A percentile compares a stretch with the other conserved stretches of the same genome.
Evolutionary conservation across 2,329 filamentous ascomycete species (phyloP).

Genomic region (Fusarium setosum): DNA sequence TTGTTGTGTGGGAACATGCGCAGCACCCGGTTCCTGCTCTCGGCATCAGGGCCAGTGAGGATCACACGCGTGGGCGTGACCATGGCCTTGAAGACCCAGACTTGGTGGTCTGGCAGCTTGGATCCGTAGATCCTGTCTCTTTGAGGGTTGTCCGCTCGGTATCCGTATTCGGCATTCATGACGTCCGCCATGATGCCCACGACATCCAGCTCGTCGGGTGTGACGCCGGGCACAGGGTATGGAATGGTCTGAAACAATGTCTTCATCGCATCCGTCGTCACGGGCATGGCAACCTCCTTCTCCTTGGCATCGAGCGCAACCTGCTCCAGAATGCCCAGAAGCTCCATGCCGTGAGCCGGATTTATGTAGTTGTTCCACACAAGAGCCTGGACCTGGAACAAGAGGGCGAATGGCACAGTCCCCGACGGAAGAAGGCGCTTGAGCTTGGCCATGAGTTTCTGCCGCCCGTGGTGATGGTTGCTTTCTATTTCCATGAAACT

Average conservation of each 20-base stretch:
- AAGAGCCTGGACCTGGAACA: conserved; percentile 73
- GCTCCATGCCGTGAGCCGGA: conserved; percentile 59
- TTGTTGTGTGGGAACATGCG: conserved; percentile 70
- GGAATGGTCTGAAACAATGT: conserved; percentile 63
- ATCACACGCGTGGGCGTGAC: conserved; percentile 70
- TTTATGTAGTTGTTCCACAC: conserved; percentile 72
- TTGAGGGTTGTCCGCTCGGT: conserved; percentile 38
- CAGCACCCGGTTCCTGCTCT: conserved; percentile 77
- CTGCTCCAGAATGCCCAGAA: conserved; percentile 58
- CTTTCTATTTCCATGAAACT: conserved; percentile 34
- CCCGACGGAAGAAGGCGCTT: conserved; percentile 38
- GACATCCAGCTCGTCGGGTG: conserved; percentile 55
- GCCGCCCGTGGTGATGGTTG: conserved; percentile 20
- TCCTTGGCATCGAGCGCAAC: conserved; percentile 42
- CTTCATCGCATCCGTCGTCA: conserved; percentile 66
- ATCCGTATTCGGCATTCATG: conserved; percentile 53
- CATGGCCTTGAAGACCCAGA: conserved; percentile 63
- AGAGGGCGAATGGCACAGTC: conserved; percentile 59
- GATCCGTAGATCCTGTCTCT: conserved; percentile 43
- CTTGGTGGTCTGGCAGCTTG: conserved; percentile 53
- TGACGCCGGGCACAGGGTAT: conserved; percentile 63
- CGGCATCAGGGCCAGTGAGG: conserved; percentile 71
- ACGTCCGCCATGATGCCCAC: conserved; percentile 54
- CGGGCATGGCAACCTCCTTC: conserved; percentile 44
- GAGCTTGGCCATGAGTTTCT: conserved; percentile 35